Base-by-base conservation (phyloP, 768 basidiomycete species). In the Exsudoporus frostii region DNA sequence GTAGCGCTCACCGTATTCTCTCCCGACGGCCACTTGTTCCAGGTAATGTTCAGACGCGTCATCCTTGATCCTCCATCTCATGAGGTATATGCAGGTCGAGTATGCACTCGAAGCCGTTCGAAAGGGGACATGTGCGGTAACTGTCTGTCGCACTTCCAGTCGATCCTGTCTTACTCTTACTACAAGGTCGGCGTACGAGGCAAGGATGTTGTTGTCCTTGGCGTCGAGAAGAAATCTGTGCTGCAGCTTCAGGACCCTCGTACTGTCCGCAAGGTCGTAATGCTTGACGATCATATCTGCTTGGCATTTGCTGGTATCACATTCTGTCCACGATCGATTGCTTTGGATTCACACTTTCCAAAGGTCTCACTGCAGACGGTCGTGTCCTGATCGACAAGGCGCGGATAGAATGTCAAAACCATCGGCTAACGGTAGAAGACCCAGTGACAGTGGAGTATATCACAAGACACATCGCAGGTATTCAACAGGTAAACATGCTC, bases 401-500 rank as follows among this genome's bases (percentile, higher is more conserved):
- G 14, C 86, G 97, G 56, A 85, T 92, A 69, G 97, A 99, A 77
- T 98, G 97, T 66, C 97, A 98, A 70, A 92, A 88, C 51, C 95
- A 99, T 75, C 86, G 97, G 19, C 75, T 98, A 54, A 98, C 94
- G 0, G 97, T 98, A 32, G 97, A 98, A 68, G 97, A 98, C 69
- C 97, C 97, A 13, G 97, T 97, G 46, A 93, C 91, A 17, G 90
- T 99, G 27, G 97, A 99, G 71, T 99, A 98, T 67, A 98, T 99
- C 65, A 97, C 97, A 27, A 85, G 96, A 68, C 90, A 97, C 73
- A 89, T 99, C 67, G 97, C 97, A 49, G 92, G 94, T n/a, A 92
- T 98, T 59, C 96, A 99, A 73, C 97, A 99, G 81, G 96, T 93
- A 50, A 33, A 79, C 46, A 11, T 46, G 11, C 45, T 15, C 30